phyloP scores from a whole-genome alignment of 352 stramenopile species.

The Phytopythium mirpurense region DNA sequence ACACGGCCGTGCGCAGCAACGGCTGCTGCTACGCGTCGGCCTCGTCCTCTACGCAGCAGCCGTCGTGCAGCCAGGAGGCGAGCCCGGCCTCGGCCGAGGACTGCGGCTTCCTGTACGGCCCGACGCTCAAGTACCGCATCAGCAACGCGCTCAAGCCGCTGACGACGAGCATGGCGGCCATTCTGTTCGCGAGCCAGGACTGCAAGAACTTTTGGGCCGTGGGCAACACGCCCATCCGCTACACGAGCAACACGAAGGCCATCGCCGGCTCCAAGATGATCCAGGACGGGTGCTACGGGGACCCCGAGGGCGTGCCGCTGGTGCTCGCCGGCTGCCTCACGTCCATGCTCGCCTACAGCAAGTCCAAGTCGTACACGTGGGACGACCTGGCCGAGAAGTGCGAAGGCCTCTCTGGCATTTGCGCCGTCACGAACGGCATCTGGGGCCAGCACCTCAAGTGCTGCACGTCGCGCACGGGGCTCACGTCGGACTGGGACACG shows the following conservation, averaged over 20 bases:
- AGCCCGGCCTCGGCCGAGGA: slow-evolving; percentile 53
- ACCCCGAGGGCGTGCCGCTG: slow-evolving; percentile 47
- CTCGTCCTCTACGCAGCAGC: slow-evolving; percentile 30
- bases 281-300: slow-evolving; percentile 80
- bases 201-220: slow-evolving; percentile 85
- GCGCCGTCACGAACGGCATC: slow-evolving; percentile 79
- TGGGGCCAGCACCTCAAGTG: slow-evolving; percentile 83
- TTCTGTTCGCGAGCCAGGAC: slow-evolving; percentile 81
- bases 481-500: slow-evolving; percentile 69
- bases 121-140: slow-evolving; percentile 82
- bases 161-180: slow-evolving; percentile 45
- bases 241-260: slow-evolving; percentile 62
- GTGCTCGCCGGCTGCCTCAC: slow-evolving; percentile 81
- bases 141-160: slow-evolving; percentile 47
- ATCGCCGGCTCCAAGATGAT: slow-evolving; percentile 81
- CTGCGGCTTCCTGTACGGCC: slow-evolving; percentile 81
- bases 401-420: slow-evolving; percentile 65
- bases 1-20: slow-evolving; percentile 58
- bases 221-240: slow-evolving; percentile 66
- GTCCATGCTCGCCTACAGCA: slow-evolving; percentile 62
- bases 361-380: slow-evolving; percentile 80
- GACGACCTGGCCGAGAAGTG: slow-evolving; percentile 81
- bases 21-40: slow-evolving; percentile 83
- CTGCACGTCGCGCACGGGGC: slow-evolving; percentile 48
- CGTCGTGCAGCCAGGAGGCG: slow-evolving; percentile 56